Evolutionary conservation across 164 flowering plant species (phyloP), one percentile per base, ranked within the genome.

Genomic region (Santalum album): DNA sequence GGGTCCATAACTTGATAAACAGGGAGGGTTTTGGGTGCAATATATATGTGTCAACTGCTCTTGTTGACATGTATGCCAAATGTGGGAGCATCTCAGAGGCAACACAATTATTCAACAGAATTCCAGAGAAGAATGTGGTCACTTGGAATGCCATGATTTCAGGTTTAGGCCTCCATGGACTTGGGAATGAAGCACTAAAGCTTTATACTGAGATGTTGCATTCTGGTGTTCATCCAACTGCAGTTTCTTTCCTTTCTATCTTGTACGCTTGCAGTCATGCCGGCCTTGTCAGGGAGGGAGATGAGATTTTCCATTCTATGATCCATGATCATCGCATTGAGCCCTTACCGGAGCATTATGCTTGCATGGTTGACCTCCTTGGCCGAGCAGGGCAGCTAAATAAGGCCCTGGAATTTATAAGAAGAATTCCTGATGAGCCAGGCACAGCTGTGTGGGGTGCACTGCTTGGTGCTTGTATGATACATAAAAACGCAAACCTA

Each of bases 391-490:
- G 42, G 14, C 42, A 38, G 42, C 42, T 38, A 38, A 38, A 38
- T 38, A 38, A 14, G 16, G 42, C 42, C 14, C 14, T 38, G 17
- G 42, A 38, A 38, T 38, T 38, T 14, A 38, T 38, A 38, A 16
- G 14, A 16, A 15, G 1, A 38, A 38, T 14, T 12, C 17, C 16
- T 16, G 14, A 12, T 10, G 42, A 38, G 16, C 42, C 42, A 11
- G 42, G 42, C 14, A 0, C 42, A 9, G 42, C 2, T 10, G 42
- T 38, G 12, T 38, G 42, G 42, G 17, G 42, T 4, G 74, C 97
- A 38, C 59, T 92, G 52, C 80, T 92, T 42, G 88, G 90, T 39
- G 94, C 96, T 67, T 92, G 97, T 61, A 83, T 68, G 91, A 74
- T 70, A 57, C 95, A 89, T 66, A 90, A 82, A 60, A 53, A 89